Conservation (phyloP, 179 eudicot species). For the Corrigiola litoralis region DNA sequence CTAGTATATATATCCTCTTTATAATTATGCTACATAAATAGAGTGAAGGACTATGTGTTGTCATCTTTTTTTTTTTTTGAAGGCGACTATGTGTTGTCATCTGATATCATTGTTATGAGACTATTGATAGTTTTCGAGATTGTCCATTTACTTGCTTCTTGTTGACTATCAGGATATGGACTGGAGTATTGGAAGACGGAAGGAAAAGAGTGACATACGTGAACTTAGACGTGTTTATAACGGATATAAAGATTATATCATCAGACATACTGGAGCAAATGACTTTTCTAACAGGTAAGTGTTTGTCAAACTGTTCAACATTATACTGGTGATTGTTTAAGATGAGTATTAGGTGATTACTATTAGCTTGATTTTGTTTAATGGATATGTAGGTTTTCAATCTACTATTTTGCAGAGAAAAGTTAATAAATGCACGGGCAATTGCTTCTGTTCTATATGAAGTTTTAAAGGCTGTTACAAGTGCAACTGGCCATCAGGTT, state of each 20-base stretch:
- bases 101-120: neutral
- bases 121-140: neutral
- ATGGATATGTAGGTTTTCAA: conserved; percentile 23
- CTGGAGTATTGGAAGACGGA: conserved; percentile 53
- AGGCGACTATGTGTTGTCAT: too few relatives aligned
- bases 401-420: conserved; percentile 57
- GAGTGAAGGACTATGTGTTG: too few relatives aligned
- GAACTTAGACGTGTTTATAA: conserved; percentile 83
- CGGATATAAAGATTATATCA: conserved; percentile 56
- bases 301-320: neutral
- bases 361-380: conserved; percentile 15
- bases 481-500: conserved; percentile 88
- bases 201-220: conserved; percentile 80
- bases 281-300: conserved; percentile 61
- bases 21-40: too few relatives aligned
- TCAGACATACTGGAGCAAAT: conserved; percentile 59
- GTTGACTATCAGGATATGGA: conserved; percentile 62
- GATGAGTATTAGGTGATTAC: neutral
- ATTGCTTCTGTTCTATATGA: conserved; percentile 74
- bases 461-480: conserved; percentile 60
- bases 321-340: neutral
- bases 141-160: neutral
- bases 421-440: conserved; percentile 59
- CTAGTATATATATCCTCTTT: too few relatives aligned
- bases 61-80: too few relatives aligned